phyloP scores from a whole-genome alignment of 495 filamentous ascomycete species.

The Penicillium simplicissimum region DNA sequence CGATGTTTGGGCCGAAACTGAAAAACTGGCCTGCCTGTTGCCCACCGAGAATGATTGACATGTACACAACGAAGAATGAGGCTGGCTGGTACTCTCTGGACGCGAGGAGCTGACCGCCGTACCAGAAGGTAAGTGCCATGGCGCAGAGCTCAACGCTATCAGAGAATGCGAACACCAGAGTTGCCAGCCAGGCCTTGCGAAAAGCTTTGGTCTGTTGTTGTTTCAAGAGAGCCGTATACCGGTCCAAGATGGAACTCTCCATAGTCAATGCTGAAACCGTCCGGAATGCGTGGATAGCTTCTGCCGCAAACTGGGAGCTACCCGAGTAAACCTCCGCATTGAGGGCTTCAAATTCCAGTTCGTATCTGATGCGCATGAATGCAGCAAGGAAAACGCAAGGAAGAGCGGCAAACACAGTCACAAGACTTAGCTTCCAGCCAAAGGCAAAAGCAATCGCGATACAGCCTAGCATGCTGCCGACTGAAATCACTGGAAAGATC shows the following conservation, averaged over 20 bases:
- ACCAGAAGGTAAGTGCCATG: constrained; percentile 62
- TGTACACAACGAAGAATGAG: constrained; percentile 61
- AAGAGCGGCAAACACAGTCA: not conserved
- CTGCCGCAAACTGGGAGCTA: not conserved
- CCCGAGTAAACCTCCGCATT: not conserved
- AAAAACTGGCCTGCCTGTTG: constrained; percentile 58
- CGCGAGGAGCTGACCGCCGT: constrained; percentile 56
- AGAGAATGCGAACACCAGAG: constrained; percentile 37
- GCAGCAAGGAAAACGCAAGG: not conserved
- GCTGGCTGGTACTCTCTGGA: constrained; percentile 48
- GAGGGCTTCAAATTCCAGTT: not conserved
- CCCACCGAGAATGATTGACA: constrained; percentile 58
- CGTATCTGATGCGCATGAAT: not conserved
- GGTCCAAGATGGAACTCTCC: not conserved
- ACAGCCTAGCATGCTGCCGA: not conserved
- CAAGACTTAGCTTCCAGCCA: not conserved
- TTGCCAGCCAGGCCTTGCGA: constrained; percentile 50
- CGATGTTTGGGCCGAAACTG: constrained; percentile 41
- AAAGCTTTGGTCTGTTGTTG: constrained; percentile 22
- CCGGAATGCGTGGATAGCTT: not conserved
- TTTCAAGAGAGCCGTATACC: not conserved
- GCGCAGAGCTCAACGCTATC: constrained; percentile 51
- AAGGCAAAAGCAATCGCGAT: not conserved
- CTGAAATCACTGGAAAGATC: not conserved
- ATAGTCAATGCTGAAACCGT: not conserved